Evolutionary conservation across 352 stramenopile species (phyloP).

Genomic region (Globisporangium spinosum): DNA sequence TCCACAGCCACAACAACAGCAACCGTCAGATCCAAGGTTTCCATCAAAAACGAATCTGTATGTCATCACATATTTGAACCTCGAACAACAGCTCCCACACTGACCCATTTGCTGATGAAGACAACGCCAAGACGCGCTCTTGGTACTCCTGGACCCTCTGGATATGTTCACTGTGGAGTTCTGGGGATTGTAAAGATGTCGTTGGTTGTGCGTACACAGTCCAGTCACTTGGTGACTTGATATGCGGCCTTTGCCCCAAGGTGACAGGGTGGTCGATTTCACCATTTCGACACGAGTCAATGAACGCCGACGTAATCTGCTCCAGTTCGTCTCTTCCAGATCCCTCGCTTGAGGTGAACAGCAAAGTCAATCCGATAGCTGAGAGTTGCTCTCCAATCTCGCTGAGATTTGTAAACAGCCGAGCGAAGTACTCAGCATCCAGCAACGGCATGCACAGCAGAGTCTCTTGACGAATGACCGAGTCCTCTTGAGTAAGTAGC

Average conservation of each 20-base stretch:
- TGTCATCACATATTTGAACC: background rate
- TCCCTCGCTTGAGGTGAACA: slow-evolving; percentile 22
- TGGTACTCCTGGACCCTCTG: slow-evolving; percentile 17
- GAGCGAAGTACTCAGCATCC: slow-evolving; percentile 9
- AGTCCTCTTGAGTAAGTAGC: slow-evolving; percentile 15
- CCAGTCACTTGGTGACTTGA: slow-evolving; percentile 8
- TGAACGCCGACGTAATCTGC: slow-evolving; percentile 22
- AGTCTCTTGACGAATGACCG: slow-evolving; percentile 2
- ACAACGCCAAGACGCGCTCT: slow-evolving; percentile 28
- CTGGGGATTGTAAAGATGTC: background rate
- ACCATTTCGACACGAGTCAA: slow-evolving; percentile 28
- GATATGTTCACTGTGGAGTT: background rate
- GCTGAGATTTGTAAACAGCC: background rate
- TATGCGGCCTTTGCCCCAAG: background rate
- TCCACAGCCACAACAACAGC: background rate
- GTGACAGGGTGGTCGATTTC: background rate
- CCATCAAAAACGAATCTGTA: background rate
- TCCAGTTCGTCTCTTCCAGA: slow-evolving; percentile 13
- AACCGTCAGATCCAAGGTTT: background rate
- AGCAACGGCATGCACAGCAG: slow-evolving; percentile 10
- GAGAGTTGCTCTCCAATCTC: background rate
- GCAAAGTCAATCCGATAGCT: slow-evolving; percentile 11
- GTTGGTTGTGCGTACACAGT: background rate
- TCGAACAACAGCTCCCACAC: background rate
- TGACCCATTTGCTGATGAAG: slow-evolving; percentile 36